phyloP scores from a whole-genome alignment of 306 rosid genomes.

The Begonia peltatifolia region DNA sequence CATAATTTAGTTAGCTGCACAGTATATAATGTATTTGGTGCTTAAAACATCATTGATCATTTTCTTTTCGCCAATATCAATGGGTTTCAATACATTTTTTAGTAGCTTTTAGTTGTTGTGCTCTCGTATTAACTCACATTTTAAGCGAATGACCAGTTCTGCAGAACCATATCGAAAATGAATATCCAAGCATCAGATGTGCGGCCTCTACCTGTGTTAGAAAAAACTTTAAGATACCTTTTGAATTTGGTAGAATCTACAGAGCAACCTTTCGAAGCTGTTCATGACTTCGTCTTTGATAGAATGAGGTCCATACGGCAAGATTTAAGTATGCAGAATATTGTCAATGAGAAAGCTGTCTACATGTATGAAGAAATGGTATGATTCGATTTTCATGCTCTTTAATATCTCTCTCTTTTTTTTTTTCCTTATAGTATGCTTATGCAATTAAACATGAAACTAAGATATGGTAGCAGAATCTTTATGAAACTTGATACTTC shows the following conservation, averaged over 20 bases:
- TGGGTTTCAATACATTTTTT: too few relatives aligned
- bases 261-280: conserved; percentile 58
- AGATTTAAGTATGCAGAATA: conserved; percentile 79
- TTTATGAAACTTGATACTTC: not conserved
- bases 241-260: conserved; percentile 37
- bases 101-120: not conserved
- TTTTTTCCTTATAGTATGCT: not conserved
- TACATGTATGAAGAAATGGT: conserved; percentile 73
- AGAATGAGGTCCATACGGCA: conserved; percentile 91
- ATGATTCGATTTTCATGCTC: conserved; percentile 11
- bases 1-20: too few relatives aligned
- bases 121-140: conserved; percentile 3
- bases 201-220: conserved; percentile 68
- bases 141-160: conserved; percentile 39
- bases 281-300: conserved; percentile 78
- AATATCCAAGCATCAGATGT: conserved; percentile 54
- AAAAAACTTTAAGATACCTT: conserved; percentile 52
- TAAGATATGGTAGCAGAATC: too few relatives aligned
- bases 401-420: not conserved
- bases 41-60: too few relatives aligned
- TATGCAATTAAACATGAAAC: too few relatives aligned
- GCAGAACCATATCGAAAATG: conserved; percentile 65
- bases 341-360: conserved; percentile 42
- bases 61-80: too few relatives aligned
- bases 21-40: too few relatives aligned